Conservation (phyloP, 1,139 yeast species). For the Yamadazyma aaseri region DNA sequence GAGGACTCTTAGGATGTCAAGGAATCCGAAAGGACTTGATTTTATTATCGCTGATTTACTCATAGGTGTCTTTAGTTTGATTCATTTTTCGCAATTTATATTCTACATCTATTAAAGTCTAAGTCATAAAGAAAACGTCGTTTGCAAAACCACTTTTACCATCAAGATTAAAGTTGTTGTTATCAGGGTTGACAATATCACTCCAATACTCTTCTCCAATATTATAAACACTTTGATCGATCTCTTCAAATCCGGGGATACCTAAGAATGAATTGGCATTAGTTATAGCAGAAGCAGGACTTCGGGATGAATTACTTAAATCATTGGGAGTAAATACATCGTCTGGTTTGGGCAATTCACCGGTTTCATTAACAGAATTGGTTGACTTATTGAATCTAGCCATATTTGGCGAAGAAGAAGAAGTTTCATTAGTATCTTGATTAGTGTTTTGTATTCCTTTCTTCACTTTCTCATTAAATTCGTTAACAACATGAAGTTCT, state of each 20-base stretch:
- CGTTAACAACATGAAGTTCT: constrained; percentile 9
- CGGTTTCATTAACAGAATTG: background rate
- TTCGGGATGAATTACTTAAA: background rate
- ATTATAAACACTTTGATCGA: constrained; percentile 31
- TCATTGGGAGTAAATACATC: background rate
- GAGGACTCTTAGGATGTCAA: constrained; percentile 46
- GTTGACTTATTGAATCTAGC: background rate
- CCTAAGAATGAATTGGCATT: constrained; percentile 6
- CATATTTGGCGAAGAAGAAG: background rate
- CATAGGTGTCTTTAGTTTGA: background rate
- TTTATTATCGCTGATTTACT: background rate
- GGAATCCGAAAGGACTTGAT: constrained; percentile 18
- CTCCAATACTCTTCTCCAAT: constrained; percentile 48
- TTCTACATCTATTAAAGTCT: background rate
- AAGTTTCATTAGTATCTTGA: background rate
- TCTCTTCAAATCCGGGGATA: constrained; percentile 18
- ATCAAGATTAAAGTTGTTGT: constrained; percentile 38
- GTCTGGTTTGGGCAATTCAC: constrained; percentile 1
- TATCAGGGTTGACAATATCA: constrained; percentile 35
- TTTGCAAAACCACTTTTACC: constrained; percentile 23
- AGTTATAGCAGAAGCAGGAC: constrained; percentile 3
- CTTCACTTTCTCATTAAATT: constrained; percentile 8
- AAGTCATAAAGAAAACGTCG: constrained; percentile 31
- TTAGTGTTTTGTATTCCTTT: background rate
- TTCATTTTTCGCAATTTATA: constrained; percentile 1